Conservation (phyloP, 768 basidiomycete genomes). For the Phaffia tasmanica region DNA sequence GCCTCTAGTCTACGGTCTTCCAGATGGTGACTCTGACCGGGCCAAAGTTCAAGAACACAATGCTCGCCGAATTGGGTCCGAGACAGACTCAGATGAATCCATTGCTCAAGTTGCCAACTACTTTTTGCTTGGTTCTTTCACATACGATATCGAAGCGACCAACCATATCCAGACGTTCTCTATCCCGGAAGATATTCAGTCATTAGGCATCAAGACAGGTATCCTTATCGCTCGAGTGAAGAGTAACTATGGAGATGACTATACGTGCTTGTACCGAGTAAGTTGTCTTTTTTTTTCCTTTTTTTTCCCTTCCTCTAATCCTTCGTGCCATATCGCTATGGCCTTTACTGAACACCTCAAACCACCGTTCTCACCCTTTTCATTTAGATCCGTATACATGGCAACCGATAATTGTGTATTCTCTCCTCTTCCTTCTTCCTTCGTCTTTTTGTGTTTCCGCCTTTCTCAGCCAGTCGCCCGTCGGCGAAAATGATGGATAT, state of each 20-base stretch:
- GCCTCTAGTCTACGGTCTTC: slow-evolving; percentile 55
- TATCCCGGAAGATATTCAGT: slow-evolving; percentile 54
- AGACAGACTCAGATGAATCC: slow-evolving; percentile 10
- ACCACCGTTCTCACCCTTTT: no score
- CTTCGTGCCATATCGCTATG: no score
- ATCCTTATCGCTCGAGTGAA: slow-evolving; percentile 67
- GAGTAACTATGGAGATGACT: slow-evolving; percentile 79
- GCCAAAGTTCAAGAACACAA: slow-evolving; percentile 50
- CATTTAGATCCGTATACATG: no score
- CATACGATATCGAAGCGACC: slow-evolving; percentile 49
- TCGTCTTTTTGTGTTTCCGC: no score
- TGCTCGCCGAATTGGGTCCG: slow-evolving; percentile 32
- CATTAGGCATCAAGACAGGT: slow-evolving; percentile 69
- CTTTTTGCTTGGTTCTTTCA: slow-evolving; percentile 57
- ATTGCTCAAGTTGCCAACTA: slow-evolving; percentile 28
- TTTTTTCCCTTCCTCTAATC: no score
- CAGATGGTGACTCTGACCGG: slow-evolving; percentile 65
- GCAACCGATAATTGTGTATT: no score
- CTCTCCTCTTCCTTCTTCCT: no score
- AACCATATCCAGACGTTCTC: slow-evolving; percentile 68
- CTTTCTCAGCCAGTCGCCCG: no score
- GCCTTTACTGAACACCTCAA: no score
- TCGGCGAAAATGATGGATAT: no score
- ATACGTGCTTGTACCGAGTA: slow-evolving; percentile 61
- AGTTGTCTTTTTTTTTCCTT: not conserved